phyloP scores from a whole-genome alignment of 148 eudicot genomes.

The Camellia japonica region DNA sequence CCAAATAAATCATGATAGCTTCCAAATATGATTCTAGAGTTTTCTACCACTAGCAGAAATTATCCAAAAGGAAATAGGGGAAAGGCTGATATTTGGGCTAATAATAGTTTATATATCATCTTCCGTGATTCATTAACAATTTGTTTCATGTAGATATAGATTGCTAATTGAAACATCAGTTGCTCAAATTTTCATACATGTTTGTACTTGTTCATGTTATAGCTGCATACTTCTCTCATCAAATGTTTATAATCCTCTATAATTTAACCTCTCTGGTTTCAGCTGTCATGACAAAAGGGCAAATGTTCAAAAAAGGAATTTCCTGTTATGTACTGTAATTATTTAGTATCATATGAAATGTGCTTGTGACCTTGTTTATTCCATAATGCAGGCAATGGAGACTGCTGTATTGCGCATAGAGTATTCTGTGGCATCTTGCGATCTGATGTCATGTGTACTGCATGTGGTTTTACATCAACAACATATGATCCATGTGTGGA shows the following conservation, averaged over 20 bases:
- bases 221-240: constrained; percentile 4
- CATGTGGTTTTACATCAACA: constrained; percentile 79
- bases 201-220: not conserved
- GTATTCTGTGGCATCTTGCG: constrained; percentile 77
- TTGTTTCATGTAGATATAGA: not conserved
- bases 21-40: not conserved
- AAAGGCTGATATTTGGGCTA: not conserved
- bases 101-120: not conserved
- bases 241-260: not conserved
- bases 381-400: constrained; percentile 59
- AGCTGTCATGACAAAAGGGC: not conserved
- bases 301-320: not conserved
- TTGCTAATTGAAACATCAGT: not conserved
- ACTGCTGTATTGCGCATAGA: constrained; percentile 78
- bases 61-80: not conserved
- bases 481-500: constrained; percentile 78
- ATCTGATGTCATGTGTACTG: constrained; percentile 80
- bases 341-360: not conserved
- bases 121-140: not conserved
- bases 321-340: not conserved
- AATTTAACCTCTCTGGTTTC: not conserved
- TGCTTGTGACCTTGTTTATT: constrained; percentile 8
- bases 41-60: not conserved
- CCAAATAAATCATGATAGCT: not conserved
- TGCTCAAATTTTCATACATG: too few relatives aligned